A percentile compares a stretch with the other conserved stretches of the same genome.
Conservation (phyloP, 768 basidiomycete species). For the Strobilomyces dryophilus region DNA sequence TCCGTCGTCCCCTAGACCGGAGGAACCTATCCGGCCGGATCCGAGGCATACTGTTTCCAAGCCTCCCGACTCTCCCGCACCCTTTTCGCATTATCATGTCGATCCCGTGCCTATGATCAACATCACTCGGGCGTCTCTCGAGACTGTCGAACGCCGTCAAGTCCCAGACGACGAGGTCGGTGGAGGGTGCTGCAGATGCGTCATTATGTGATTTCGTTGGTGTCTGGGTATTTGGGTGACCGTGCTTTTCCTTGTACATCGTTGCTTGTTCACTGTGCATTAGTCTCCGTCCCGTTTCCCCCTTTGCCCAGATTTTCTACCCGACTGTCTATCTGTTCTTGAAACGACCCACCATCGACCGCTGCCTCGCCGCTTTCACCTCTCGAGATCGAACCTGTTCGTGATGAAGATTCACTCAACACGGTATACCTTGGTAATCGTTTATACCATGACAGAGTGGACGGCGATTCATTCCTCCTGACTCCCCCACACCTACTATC, state of each 20-base stretch:
- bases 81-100: conserved; percentile 55
- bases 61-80: conserved; percentile 51
- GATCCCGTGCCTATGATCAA: conserved; percentile 31
- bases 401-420: conserved; percentile 17
- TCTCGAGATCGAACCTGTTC: conserved; percentile 2
- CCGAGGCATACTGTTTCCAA: conserved; percentile 16
- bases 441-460: conserved; percentile 23
- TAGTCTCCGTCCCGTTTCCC: conserved; percentile 5
- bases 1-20: conserved; percentile 28
- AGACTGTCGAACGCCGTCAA: conserved; percentile 25
- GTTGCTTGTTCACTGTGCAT: conserved; percentile 24
- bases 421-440: conserved; percentile 21
- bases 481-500: conserved; percentile 14
- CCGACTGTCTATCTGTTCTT: conserved; percentile 10
- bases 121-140: conserved; percentile 29
- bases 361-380: conserved; percentile 1
- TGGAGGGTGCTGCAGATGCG: conserved; percentile 71
- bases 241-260: conserved; percentile 16
- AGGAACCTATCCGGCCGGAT: conserved; percentile 26
- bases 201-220: conserved; percentile 65
- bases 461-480: conserved; percentile 13
- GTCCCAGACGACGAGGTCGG: conserved; percentile 38
- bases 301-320: conserved; percentile 1
- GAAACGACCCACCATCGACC: conserved; percentile 13
- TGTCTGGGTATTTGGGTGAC: conserved; percentile 20